Percentiles rank a stretch among this genome's conserved stretches.
Evolutionary conservation across 192 early-diverging fungal genomes (phyloP).

Genomic region (Coemansia furcata): DNA sequence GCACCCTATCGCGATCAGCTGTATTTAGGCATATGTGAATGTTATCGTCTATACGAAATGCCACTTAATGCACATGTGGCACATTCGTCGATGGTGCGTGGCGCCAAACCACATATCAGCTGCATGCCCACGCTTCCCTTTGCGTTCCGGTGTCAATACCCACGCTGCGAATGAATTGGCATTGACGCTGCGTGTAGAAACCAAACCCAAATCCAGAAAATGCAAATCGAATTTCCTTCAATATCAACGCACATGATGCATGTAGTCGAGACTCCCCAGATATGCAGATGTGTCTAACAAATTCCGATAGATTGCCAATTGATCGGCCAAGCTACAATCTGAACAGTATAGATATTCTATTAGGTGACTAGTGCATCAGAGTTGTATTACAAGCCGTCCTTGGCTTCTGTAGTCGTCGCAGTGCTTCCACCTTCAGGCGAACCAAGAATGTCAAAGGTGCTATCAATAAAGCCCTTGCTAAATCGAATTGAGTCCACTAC

Average conservation of each 20-base stretch:
- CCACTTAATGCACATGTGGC: neutral
- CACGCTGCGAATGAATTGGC: neutral
- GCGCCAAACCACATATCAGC: neutral
- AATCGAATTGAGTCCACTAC: slow-evolving; percentile 42
- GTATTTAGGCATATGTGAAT: neutral
- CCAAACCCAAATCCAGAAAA: too few relatives aligned
- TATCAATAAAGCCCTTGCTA: slow-evolving; percentile 49
- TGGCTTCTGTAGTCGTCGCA: neutral
- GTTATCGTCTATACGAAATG: neutral
- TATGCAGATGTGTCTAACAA: neutral
- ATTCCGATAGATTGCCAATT: too few relatives aligned
- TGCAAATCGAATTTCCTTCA: too few relatives aligned
- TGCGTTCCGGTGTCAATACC: neutral
- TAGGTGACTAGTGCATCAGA: neutral
- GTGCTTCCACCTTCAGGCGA: neutral
- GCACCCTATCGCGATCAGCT: neutral
- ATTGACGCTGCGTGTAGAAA: neutral
- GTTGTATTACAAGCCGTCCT: neutral
- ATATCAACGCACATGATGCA: neutral
- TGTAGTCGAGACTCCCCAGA: neutral
- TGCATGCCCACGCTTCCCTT: neutral
- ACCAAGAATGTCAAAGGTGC: slow-evolving; percentile 21
- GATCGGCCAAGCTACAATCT: neutral
- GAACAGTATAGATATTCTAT: neutral
- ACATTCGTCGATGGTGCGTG: neutral